Evolutionary conservation across 352 stramenopile species (phyloP).

Genomic region (Phytophthora sansomeana): DNA sequence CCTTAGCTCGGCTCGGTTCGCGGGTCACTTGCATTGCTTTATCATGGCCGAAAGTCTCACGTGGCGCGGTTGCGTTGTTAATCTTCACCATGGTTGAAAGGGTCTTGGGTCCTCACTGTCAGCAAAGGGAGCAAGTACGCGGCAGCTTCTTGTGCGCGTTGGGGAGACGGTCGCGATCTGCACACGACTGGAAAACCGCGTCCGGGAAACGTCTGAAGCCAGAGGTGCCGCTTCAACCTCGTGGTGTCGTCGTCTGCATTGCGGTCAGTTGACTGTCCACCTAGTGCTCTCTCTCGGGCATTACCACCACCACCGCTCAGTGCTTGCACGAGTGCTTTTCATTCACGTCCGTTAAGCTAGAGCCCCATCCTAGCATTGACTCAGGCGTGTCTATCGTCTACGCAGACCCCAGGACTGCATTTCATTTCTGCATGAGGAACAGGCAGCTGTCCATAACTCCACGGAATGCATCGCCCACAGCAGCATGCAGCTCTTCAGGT

Average conservation of each 20-base stretch:
- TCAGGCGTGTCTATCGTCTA: conserved; percentile 9
- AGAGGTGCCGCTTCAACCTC: conserved; percentile 16
- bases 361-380: conserved; percentile 8
- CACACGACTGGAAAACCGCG: neutral
- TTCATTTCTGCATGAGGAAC: conserved; percentile 75
- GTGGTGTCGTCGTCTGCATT: conserved; percentile 2
- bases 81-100: conserved; percentile 16
- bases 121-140: neutral
- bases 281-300: conserved; percentile 1
- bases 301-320: neutral
- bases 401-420: neutral
- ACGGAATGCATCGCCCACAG: conserved; percentile 72
- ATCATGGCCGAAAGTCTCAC: conserved; percentile 14
- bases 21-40: neutral
- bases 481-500: conserved; percentile 65
- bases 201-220: conserved; percentile 12
- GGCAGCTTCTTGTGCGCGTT: neutral
- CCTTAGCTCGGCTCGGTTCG: neutral
- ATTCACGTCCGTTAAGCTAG: conserved; percentile 15
- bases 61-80: conserved; percentile 3
- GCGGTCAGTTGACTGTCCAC: conserved; percentile 16
- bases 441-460: conserved; percentile 78
- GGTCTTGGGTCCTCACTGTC: neutral
- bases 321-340: conserved; percentile 16
- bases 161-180: conserved; percentile 14